These are phyloP conservation scores for Cryptococcus sp. DNA, from an alignment of 1,284 basidiomycete genomes.

Conservation along the genomic window DNA sequence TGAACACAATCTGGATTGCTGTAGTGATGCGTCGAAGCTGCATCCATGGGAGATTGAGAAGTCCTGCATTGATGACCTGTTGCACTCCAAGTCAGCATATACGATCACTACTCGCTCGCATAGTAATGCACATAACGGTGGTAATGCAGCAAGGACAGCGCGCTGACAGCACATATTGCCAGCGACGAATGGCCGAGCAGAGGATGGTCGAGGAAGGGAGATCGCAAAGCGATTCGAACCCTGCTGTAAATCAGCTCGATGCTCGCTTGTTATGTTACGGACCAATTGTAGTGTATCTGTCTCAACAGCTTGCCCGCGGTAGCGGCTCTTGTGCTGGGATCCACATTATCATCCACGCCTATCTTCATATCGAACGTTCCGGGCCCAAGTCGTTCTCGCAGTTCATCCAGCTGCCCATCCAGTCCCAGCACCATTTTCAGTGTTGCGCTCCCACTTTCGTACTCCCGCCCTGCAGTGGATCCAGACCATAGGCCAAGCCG, in stretches of 20 bases:
- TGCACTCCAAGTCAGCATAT: not conserved
- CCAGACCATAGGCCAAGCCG: not conserved
- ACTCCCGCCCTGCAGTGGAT: too few species aligned
- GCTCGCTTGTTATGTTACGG: not conserved
- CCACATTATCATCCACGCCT: not conserved
- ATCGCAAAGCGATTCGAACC: slow-evolving; percentile 21
- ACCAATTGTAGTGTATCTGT: slow-evolving; percentile 31
- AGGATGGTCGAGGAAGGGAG: slow-evolving; percentile 16
- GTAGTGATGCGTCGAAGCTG: slow-evolving; percentile 25
- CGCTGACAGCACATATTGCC: slow-evolving; percentile 16
- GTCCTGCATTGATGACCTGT: slow-evolving; percentile 19
- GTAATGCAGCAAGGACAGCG: slow-evolving; percentile 8
- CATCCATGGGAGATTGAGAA: slow-evolving; percentile 31
- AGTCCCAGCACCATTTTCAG: slow-evolving; percentile 15
- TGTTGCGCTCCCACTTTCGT: not conserved
- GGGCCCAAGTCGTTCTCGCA: slow-evolving; percentile 17
- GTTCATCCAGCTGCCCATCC: slow-evolving; percentile 14
- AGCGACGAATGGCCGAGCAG: slow-evolving; percentile 21
- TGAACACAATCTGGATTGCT: slow-evolving; percentile 21
- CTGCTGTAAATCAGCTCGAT: slow-evolving; percentile 2
- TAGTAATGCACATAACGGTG: slow-evolving; percentile 7
- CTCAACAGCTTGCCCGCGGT: slow-evolving; percentile 18
- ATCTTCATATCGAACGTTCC: slow-evolving; percentile 17
- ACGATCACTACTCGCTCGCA: not conserved
- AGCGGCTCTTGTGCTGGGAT: slow-evolving; percentile 4